A percentile compares a stretch with the other conserved stretches of the same genome.
These are phyloP conservation scores for Tricholomella constricta DNA, from an alignment of 768 basidiomycete genomes.

Conservation along the genomic window DNA sequence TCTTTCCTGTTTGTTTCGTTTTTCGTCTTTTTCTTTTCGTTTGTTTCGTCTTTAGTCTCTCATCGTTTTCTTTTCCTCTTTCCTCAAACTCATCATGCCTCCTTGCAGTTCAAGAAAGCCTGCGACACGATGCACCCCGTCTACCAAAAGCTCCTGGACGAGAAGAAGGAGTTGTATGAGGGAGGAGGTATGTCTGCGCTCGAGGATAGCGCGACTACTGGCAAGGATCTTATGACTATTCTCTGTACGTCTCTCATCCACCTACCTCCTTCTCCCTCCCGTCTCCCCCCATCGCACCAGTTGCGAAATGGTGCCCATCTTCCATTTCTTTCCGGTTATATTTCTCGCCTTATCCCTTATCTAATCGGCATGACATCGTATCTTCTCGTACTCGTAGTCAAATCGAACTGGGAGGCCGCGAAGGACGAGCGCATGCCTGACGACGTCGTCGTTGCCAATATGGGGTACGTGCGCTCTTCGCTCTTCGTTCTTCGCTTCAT, in stretches of 20 bases:
- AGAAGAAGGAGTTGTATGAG: slow-evolving; percentile 16
- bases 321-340: too few species aligned
- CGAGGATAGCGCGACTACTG: slow-evolving; percentile 17
- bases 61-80: too few species aligned
- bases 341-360: too few species aligned
- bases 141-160: slow-evolving; percentile 16
- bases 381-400: slow-evolving; percentile 30
- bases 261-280: background rate
- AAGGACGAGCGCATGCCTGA: slow-evolving; percentile 30
- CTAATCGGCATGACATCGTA: too few species aligned
- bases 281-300: too few species aligned
- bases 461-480: slow-evolving; percentile 23
- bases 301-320: too few species aligned
- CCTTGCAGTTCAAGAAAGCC: slow-evolving; percentile 22
- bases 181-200: slow-evolving; percentile 21
- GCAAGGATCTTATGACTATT: slow-evolving; percentile 25
- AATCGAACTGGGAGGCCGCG: slow-evolving; percentile 30
- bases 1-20: too few species aligned
- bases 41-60: too few species aligned
- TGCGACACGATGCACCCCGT: slow-evolving; percentile 24
- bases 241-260: slow-evolving; percentile 17
- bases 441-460: slow-evolving; percentile 29
- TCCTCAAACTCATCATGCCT: background rate
- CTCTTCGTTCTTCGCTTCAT: background rate
- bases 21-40: too few species aligned